phyloP scores from a whole-genome alignment of 257 asterid genomes.

The Solanum chiquidenum region DNA sequence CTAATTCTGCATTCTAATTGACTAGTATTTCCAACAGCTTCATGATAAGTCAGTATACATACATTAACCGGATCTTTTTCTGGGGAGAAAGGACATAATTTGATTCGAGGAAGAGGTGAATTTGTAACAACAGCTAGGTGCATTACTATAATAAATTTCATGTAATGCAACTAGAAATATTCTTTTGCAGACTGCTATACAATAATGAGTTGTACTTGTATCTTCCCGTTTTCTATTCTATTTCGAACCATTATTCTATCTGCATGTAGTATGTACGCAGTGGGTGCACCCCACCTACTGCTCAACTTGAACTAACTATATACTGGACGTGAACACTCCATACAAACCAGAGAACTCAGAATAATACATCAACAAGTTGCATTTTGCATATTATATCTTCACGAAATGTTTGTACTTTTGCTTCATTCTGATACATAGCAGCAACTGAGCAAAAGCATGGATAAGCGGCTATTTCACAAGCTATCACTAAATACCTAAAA shows the following conservation, averaged over 20 bases:
- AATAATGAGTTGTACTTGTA: background rate
- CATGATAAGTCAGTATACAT: background rate
- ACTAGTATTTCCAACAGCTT: background rate
- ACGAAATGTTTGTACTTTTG: background rate
- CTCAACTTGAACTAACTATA: background rate
- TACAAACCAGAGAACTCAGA: background rate
- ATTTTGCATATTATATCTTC: background rate
- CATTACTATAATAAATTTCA: background rate
- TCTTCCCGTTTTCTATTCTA: background rate
- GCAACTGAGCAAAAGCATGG: background rate
- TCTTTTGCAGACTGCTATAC: background rate
- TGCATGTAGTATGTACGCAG: background rate
- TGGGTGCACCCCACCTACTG: background rate
- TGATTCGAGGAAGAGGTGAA: background rate
- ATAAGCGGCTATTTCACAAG: background rate
- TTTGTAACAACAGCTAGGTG: background rate
- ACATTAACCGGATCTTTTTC: background rate
- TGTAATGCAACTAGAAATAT: background rate
- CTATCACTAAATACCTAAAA: background rate
- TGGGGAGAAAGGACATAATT: background rate
- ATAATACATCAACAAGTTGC: background rate
- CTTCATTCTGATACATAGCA: background rate
- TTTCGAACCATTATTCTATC: background rate
- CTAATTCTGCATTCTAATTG: slow-evolving; percentile 41
- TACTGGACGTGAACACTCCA: background rate